These are phyloP conservation scores for Mycena latifolia DNA, from an alignment of 768 basidiomycete genomes.

Conservation along the genomic window DNA sequence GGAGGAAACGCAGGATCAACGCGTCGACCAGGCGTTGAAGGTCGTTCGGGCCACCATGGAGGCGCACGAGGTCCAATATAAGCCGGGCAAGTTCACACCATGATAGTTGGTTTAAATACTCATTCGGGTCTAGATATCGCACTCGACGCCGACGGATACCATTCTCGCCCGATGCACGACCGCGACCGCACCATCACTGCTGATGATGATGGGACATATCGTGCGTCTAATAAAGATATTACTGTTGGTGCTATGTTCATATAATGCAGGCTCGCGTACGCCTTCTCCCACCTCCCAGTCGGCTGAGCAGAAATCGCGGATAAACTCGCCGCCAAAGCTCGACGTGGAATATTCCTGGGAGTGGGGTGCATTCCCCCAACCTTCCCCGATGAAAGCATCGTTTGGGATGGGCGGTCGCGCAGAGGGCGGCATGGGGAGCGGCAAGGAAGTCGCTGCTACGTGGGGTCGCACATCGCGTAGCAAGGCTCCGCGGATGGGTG, in stretches of 20 bases:
- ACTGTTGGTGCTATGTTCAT: not conserved
- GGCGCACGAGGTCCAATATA: slow-evolving; percentile 72
- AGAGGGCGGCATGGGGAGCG: slow-evolving; percentile 38
- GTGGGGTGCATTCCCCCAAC: slow-evolving; percentile 91
- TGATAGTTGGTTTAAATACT: slow-evolving; percentile 1
- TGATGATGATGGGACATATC: slow-evolving; percentile 38
- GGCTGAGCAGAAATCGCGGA: slow-evolving; percentile 11
- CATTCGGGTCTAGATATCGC: slow-evolving; percentile 68
- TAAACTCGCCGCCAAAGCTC: slow-evolving; percentile 17
- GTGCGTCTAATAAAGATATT: not conserved
- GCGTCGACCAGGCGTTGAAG: slow-evolving; percentile 66
- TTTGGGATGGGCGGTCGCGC: slow-evolving; percentile 63
- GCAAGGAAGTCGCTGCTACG: slow-evolving; percentile 37
- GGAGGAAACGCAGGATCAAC: slow-evolving; percentile 51
- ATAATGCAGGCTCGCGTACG: slow-evolving; percentile 38
- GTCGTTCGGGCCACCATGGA: slow-evolving; percentile 55
- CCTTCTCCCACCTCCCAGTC: slow-evolving; percentile 36
- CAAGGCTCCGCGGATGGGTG: slow-evolving; percentile 23
- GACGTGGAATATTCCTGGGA: slow-evolving; percentile 88
- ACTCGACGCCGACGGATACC: slow-evolving; percentile 88
- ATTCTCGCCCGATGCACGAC: slow-evolving; percentile 58
- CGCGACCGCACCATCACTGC: slow-evolving; percentile 55
- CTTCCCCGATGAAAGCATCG: slow-evolving; percentile 71
- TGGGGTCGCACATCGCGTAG: slow-evolving; percentile 28
- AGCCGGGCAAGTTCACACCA: slow-evolving; percentile 56